A percentile compares a stretch with the other conserved stretches of the same genome.
Evolutionary conservation across 2,329 filamentous ascomycete species (phyloP).

Genomic region (Trichoderma oligosporum): DNA sequence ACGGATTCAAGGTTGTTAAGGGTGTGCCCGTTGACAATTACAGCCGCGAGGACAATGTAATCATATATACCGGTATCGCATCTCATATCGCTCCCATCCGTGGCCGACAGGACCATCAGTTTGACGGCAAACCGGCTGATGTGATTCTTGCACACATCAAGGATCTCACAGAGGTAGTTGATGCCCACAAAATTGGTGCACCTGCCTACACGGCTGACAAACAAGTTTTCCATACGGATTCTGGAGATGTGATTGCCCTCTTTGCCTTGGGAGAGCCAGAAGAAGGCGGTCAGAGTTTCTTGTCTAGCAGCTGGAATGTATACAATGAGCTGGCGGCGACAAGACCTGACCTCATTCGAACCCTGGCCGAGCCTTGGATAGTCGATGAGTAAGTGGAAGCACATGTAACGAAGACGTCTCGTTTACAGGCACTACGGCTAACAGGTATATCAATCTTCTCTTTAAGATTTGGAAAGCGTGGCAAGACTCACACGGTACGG

Average conservation of each 20-base stretch:
- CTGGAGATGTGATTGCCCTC: conserved; percentile 56
- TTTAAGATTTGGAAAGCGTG: conserved; percentile 48
- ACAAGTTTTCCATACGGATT: conserved; percentile 61
- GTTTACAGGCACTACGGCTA: neutral
- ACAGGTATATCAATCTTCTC: neutral
- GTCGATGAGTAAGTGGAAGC: conserved; percentile 39
- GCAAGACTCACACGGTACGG: conserved; percentile 32
- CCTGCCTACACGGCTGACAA: conserved; percentile 59
- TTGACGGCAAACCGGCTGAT: conserved; percentile 45
- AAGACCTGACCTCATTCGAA: conserved; percentile 57
- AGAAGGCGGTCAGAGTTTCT: conserved; percentile 53
- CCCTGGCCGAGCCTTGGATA: conserved; percentile 49
- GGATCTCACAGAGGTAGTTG: conserved; percentile 45
- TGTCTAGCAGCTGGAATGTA: conserved; percentile 56
- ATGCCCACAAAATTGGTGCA: conserved; percentile 45
- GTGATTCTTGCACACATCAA: conserved; percentile 60
- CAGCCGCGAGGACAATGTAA: conserved; percentile 53
- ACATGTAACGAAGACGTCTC: too few species aligned
- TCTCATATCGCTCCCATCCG: conserved; percentile 54
- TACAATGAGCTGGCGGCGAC: conserved; percentile 60
- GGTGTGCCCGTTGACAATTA: conserved; percentile 53
- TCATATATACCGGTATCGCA: conserved; percentile 58
- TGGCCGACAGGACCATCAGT: conserved; percentile 49
- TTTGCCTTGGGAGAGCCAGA: conserved; percentile 51
- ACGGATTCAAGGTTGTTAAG: conserved; percentile 59